Evolutionary conservation across 805 yeast genomes (phyloP), one percentile per base, ranked within the genome.

Genomic region (Osmozyma mogii): DNA sequence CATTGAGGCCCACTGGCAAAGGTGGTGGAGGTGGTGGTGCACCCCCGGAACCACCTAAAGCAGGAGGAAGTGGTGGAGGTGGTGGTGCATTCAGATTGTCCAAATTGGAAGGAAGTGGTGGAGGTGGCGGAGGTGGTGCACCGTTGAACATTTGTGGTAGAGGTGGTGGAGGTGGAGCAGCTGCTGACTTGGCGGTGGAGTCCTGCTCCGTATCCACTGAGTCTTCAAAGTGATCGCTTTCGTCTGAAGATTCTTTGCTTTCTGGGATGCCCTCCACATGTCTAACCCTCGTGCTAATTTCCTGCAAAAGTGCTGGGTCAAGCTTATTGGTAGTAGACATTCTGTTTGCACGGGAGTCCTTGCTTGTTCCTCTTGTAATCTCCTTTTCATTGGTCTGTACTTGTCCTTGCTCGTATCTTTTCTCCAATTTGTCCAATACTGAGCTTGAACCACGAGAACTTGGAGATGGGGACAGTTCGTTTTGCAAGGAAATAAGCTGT

Each of bases 281-380:
- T 6, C 52, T 56, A 9, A 75, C 78, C 40, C 70, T 72, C 3
- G 64, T 50, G 14, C 66, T 58, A 39, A 76, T 54, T 44, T 76
- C 83, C 27, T 64, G 58, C 40, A 76, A 54, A 44, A 75, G 74
- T 17, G 65, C 51, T 9, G 76, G 72, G 34, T 65, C 54, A 59
- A 66, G 58, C 2, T 52, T 53, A 14, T 57, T 58, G 29, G 65
- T 54, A 0, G 61, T 54, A 5, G 58, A 48, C 29, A 50, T 44
- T 28, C 64, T 45, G 36, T 58, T 46, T 11, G 31, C 37, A 35
- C 51, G 53, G 44, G 59, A 45, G 37, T 44, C 45, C 39, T 46
- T 35, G 39, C 45, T 46, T 12, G 49, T 32, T 32, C 18, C 22
- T 31, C 24, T 27, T 33, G 17, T 36, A 38, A 6, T 26, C 16